phyloP scores from a whole-genome alignment of 2,329 filamentous ascomycete species.

The Aspergillus pseudonomiae region DNA sequence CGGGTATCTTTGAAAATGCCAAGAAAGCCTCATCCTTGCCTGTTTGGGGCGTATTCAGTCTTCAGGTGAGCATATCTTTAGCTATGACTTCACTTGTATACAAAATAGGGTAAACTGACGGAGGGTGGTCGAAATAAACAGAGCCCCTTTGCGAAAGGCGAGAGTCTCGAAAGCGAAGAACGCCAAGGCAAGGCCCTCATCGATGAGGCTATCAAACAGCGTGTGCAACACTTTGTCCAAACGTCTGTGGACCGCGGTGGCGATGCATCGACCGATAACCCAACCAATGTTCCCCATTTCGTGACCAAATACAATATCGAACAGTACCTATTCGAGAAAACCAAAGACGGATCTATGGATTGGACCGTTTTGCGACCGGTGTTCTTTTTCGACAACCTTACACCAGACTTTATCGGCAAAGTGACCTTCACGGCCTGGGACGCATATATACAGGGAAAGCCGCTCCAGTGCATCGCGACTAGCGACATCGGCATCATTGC shows the following conservation, averaged over 20 bases:
- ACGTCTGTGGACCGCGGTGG: slow-evolving; percentile 66
- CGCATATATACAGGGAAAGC: slow-evolving; percentile 45
- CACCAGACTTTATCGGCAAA: slow-evolving; percentile 51
- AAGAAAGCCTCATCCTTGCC: slow-evolving; percentile 37
- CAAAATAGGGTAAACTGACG: background rate
- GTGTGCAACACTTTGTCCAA: slow-evolving; percentile 66
- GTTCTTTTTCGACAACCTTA: slow-evolving; percentile 64
- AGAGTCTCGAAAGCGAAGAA: slow-evolving; percentile 43
- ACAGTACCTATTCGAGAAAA: slow-evolving; percentile 55
- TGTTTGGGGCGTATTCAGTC: slow-evolving; percentile 65
- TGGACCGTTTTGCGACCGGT: slow-evolving; percentile 66
- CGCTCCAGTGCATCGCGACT: slow-evolving; percentile 47
- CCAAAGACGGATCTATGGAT: slow-evolving; percentile 50
- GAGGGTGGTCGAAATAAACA: background rate
- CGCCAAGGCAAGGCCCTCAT: slow-evolving; percentile 62
- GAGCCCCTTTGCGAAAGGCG: background rate
- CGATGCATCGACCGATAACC: slow-evolving; percentile 53
- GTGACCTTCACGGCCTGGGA: slow-evolving; percentile 50
- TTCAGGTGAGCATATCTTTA: slow-evolving; percentile 50
- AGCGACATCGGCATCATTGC: slow-evolving; percentile 58
- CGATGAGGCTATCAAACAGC: slow-evolving; percentile 58
- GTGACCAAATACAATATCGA: slow-evolving; percentile 65
- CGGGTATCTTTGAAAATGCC: slow-evolving; percentile 54
- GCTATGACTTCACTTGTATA: background rate
- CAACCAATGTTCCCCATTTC: slow-evolving; percentile 65